Percentiles rank a stretch among this genome's conserved stretches.
Conservation (phyloP, 768 basidiomycete genomes). For the Termitomyces bulborhizus region DNA sequence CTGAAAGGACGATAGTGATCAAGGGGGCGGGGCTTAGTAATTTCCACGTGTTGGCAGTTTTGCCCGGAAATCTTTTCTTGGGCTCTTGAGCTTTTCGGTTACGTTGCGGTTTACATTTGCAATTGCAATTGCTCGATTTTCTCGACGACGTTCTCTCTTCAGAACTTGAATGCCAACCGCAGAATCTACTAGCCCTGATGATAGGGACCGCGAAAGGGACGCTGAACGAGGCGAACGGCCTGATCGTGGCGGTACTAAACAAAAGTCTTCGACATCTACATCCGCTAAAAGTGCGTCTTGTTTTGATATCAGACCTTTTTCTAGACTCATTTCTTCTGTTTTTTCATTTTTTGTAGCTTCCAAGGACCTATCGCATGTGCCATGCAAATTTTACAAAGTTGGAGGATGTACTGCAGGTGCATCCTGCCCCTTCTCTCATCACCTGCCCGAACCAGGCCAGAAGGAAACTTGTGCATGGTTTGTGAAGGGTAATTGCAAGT, state of each 20-base stretch:
- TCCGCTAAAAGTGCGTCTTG: constrained; percentile 16
- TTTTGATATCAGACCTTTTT: constrained; percentile 3
- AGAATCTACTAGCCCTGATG: constrained; percentile 16
- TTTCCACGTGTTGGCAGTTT: constrained; percentile 32
- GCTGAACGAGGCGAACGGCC: constrained; percentile 13
- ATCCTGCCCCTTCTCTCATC: constrained; percentile 94
- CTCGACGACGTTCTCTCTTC: not conserved
- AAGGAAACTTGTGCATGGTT: constrained; percentile 88
- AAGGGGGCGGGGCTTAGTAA: constrained; percentile 23
- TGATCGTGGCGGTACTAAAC: constrained; percentile 14
- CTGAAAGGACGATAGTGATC: not conserved
- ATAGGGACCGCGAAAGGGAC: constrained; percentile 17
- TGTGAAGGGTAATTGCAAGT: constrained; percentile 83
- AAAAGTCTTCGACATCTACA: constrained; percentile 14
- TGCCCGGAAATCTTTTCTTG: constrained; percentile 30
- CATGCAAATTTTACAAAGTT: constrained; percentile 96
- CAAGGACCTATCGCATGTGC: constrained; percentile 92
- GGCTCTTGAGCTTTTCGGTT: constrained; percentile 7
- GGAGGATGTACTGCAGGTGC: constrained; percentile 92
- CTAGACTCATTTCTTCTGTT: constrained; percentile 18
- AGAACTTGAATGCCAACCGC: constrained; percentile 14
- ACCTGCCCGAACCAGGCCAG: constrained; percentile 61
- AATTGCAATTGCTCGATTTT: not conserved
- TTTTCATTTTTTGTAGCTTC: constrained; percentile 23
- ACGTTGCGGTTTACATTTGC: not conserved